Base-by-base conservation (phyloP, 805 yeast species). In the Candida chauliodis region DNA sequence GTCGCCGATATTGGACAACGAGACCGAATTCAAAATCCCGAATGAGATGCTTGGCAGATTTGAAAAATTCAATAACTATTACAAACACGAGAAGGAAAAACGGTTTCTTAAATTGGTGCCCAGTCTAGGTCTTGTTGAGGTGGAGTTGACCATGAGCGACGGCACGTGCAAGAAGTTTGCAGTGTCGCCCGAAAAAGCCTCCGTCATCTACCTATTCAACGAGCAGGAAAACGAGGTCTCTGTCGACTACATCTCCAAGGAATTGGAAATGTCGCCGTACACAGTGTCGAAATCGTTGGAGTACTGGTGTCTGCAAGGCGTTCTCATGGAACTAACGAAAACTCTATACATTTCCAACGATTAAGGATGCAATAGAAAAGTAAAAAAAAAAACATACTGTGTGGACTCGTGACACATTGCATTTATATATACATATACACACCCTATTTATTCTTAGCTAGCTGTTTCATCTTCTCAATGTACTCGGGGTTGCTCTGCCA, bases 141-240 rank as follows among this genome's bases (percentile, higher is more conserved):
- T 93, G 2, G 78, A 76, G 3, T 56, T 91, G 8, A 37, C 30
- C 4, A 57, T 84, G n/a, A 37, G 34, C 4, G 64, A 65, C 10
- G 79, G 73, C n/a, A 35, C 53, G 25, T 41, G 41, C 0, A 37
- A 54, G 16, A 44, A 51, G 0, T 69, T 75, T 44, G 63, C 64
- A 5, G 95, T 84, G 0, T 56, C 82, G 1, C 83, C 95, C 0
- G 84, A 78, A 27, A 78, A 79, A 45, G 95, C 93, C 1, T 63
- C 82, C 0, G 75, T 86, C 3, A 73, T 85, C 7, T 54, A 64
- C 15, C 56, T 69, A 8, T 82, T 83, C 47, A 56, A 58, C 36
- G 63, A 58, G 2, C 51, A 50, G n/a, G 39, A 42, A 22, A 51
- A 71, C 21, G 55, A 59, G 5, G 34, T 69, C 3, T 46, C 72